These are phyloP conservation scores for Chaetothyriales sp. DNA, from an alignment of 2,329 filamentous ascomycete species.

Conservation along the genomic window DNA sequence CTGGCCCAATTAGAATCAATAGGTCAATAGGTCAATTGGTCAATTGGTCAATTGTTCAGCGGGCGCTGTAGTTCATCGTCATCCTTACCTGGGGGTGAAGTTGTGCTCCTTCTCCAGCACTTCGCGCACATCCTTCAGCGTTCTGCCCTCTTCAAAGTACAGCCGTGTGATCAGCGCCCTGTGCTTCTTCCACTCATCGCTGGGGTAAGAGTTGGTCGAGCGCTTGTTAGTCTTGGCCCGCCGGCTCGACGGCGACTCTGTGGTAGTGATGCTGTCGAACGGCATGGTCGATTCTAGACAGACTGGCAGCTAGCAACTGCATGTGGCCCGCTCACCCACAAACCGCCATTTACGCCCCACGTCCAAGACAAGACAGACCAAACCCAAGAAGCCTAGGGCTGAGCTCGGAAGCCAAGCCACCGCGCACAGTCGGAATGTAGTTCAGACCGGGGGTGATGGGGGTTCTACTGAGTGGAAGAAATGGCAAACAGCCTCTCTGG, in stretches of 20 bases:
- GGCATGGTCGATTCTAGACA: neutral
- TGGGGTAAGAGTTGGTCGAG: constrained; percentile 17
- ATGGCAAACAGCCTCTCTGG: neutral
- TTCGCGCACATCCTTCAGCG: constrained; percentile 17
- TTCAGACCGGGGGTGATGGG: neutral
- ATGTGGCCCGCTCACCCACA: neutral
- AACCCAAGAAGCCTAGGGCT: neutral
- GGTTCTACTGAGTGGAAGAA: neutral
- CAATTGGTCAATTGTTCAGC: neutral
- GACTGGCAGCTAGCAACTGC: neutral
- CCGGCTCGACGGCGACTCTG: neutral
- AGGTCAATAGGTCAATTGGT: too few species aligned
- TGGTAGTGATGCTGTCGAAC: neutral
- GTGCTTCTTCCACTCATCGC: constrained; percentile 17
- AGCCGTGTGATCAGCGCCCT: constrained; percentile 15
- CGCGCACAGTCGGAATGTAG: neutral
- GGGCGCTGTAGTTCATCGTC: constrained; percentile 1
- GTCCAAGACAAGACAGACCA: neutral
- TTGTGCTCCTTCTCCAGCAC: constrained; percentile 15
- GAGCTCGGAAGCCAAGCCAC: neutral
- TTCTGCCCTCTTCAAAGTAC: constrained; percentile 17
- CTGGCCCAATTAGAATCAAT: constrained; percentile 3
- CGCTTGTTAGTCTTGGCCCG: constrained; percentile 14
- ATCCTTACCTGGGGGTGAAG: constrained; percentile 16
- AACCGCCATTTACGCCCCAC: neutral